Conservation (phyloP, 78 protist genomes). For the Dictyostelium brefeldianum region DNA sequence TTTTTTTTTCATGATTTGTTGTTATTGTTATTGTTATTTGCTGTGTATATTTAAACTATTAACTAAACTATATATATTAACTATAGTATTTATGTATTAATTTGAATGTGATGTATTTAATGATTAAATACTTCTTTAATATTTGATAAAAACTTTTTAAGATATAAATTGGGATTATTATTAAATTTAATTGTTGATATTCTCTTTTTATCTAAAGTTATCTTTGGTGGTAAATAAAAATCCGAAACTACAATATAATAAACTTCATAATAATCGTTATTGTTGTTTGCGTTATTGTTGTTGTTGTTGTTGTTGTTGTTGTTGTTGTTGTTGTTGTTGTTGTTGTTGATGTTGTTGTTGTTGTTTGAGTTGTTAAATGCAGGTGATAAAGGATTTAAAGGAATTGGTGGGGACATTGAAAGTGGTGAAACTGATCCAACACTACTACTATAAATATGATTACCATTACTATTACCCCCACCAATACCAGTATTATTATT, state of each 20-base stretch:
- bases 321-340: neutral
- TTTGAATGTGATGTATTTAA: too few species aligned
- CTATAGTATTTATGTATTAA: too few species aligned
- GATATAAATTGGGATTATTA: neutral
- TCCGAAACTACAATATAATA: conserved; percentile 44
- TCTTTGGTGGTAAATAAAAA: neutral
- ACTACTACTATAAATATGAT: too few species aligned
- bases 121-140: conserved; percentile 24
- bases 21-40: neutral
- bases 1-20: neutral
- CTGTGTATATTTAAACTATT: neutral
- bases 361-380: neutral
- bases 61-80: too few species aligned
- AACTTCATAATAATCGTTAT: conserved; percentile 10
- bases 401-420: neutral
- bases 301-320: neutral
- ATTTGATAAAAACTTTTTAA: conserved; percentile 18
- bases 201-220: conserved; percentile 9
- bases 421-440: neutral
- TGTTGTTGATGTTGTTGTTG: neutral
- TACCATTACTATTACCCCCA: too few species aligned
- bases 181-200: neutral
- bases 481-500: neutral
- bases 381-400: neutral
- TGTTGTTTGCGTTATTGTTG: neutral